Conservation (phyloP, 179 eudicot genomes). For the Gypsophila paniculata region DNA sequence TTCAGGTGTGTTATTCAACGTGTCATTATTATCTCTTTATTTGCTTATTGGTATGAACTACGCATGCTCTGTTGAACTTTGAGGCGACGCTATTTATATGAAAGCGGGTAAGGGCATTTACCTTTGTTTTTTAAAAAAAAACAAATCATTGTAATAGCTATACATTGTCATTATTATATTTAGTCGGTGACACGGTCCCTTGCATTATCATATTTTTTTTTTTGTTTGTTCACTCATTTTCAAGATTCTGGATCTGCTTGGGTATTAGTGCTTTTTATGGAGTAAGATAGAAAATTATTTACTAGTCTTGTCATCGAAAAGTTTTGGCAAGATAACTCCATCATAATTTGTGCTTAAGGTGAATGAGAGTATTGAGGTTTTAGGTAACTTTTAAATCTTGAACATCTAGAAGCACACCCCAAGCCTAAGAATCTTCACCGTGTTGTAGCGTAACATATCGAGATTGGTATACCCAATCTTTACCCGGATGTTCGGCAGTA, state of each 20-base stretch:
- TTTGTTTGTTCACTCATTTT: not conserved
- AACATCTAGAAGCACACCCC: not conserved
- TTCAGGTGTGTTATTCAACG: conserved; percentile 52
- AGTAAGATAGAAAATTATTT: not conserved
- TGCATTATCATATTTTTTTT: not conserved
- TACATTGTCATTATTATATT: not conserved
- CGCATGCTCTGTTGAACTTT: not conserved
- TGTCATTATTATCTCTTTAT: not conserved
- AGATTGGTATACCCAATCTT: not conserved
- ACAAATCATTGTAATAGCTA: not conserved
- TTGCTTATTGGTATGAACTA: not conserved
- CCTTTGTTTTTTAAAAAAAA: not conserved
- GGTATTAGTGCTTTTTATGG: not conserved
- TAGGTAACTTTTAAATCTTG: not conserved
- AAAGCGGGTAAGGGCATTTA: not conserved
- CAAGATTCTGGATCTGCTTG: not conserved
- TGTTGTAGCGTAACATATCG: no score
- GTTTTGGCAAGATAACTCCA: not conserved
- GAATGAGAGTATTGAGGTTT: not conserved
- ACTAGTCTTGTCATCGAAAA: not conserved
- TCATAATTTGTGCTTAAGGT: not conserved
- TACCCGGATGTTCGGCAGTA: not conserved
- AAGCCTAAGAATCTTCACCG: not conserved
- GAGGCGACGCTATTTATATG: not conserved
- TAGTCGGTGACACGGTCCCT: not conserved